Percentiles rank a stretch among this genome's conserved stretches.
phyloP scores from a whole-genome alignment of 257 asterid genomes.

The Forsythia viridissima region DNA sequence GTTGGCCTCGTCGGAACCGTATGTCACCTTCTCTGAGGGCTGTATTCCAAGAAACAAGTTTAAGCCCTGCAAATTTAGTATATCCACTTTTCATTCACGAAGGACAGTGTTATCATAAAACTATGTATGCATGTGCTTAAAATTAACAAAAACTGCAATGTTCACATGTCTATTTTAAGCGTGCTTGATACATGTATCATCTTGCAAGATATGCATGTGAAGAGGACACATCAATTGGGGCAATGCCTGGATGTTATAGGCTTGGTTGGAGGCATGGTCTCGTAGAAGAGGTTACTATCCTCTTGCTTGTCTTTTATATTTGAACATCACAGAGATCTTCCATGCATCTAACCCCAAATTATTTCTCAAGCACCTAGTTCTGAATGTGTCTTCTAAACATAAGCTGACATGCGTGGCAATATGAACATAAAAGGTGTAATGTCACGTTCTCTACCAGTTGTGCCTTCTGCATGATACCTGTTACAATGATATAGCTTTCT shows the following conservation, averaged over 20 bases:
- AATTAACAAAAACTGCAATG: background rate
- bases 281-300: conserved; percentile 78
- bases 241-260: no score
- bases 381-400: background rate
- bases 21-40: conserved; percentile 68
- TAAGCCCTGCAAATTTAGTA: conserved; percentile 90
- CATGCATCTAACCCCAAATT: background rate
- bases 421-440: background rate
- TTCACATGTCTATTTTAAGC: background rate
- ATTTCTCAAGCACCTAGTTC: background rate
- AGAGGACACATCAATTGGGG: no score
- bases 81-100: no score
- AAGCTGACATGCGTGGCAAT: background rate
- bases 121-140: no score
- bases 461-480: conserved; percentile 3
- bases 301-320: conserved; percentile 18
- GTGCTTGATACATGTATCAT: no score
- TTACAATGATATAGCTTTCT: background rate
- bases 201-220: no score
- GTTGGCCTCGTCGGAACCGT: conserved; percentile 92
- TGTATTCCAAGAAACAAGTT: conserved; percentile 85
- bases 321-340: background rate
- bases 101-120: no score
- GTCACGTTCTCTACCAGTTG: background rate
- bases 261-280: conserved; percentile 99